Evolutionary conservation across 805 yeast species (phyloP), one percentile per base, ranked within the genome.

Genomic region (Ogataea paradorogensis): DNA sequence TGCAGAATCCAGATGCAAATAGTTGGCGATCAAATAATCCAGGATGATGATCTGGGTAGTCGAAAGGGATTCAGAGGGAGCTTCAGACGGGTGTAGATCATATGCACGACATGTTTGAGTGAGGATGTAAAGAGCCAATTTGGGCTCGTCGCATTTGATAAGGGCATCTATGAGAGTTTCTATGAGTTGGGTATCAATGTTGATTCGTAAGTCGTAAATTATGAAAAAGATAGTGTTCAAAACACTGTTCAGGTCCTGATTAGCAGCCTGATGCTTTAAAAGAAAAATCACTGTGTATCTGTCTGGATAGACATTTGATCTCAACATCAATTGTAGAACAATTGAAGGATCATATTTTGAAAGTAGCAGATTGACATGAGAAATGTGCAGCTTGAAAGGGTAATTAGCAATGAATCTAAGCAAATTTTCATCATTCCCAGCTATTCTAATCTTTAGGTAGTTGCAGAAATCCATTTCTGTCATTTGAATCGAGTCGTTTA

Each of bases 381-480:
- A 40, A 10, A 40, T 38, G 38, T 42, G 46, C 13, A 36, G 13
- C 8, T 30, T 33, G n/a, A 37, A 28, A 8, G 30, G 28, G 18
- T 42, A 25, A n/a, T 22, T 22, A 4, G 30, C 11, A 3, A 43
- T 27, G 20, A 37, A 35, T 3, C 21, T 30, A 28, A 46, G 31
- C 10, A 44, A 23, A 6, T 32, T 26, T 15, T 21, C 24, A 5
- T 34, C 25, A 1, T 22, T 9, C 10, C 26, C 18, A 5, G 23
- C 16, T 15, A 38, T 6, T 28, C 38, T 40, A 13, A 44, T n/a
- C 21, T 22, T 24, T 9, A 50, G 26, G 35, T 41, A 42, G 26
- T 39, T 44, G 32, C 33, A 28, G 1, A 45, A 40, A 16, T 48
- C 53, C 4, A 42, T 22, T 26, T 47, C 47, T 4, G 50, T 40